Conservation (phyloP, 1,284 basidiomycete genomes). For the Puccinia polysora region DNA sequence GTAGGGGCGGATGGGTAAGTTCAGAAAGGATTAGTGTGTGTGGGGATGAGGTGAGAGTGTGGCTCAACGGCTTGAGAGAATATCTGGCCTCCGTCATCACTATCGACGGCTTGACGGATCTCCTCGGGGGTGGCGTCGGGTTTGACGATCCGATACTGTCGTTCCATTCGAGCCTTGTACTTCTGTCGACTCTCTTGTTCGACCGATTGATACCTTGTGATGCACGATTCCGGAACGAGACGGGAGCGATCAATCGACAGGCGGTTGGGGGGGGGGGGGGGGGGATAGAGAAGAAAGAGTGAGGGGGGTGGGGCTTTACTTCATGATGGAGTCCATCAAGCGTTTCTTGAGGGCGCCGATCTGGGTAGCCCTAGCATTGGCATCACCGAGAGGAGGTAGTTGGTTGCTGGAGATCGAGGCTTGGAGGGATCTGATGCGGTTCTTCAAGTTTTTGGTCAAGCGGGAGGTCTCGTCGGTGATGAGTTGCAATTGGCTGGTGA, state of each 20-base stretch:
- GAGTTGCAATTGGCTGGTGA: constrained; percentile 15
- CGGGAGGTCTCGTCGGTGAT: constrained; percentile 31
- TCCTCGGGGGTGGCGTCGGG: constrained; percentile 82
- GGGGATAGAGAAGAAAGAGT: neutral
- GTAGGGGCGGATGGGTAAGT: no score
- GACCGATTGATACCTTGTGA: constrained; percentile 64
- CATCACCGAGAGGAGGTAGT: constrained; percentile 12
- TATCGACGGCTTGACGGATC: constrained; percentile 64
- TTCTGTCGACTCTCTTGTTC: constrained; percentile 88
- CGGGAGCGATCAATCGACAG: neutral
- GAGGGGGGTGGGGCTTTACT: neutral
- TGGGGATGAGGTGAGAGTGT: constrained; percentile 29
- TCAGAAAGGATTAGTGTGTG: neutral
- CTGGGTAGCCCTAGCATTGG: constrained; percentile 34
- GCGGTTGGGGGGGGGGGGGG: neutral
- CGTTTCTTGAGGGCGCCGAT: constrained; percentile 43
- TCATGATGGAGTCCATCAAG: constrained; percentile 39
- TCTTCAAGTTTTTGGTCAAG: constrained; percentile 31
- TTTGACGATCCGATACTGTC: constrained; percentile 96
- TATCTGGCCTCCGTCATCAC: constrained; percentile 70
- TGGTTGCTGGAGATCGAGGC: constrained; percentile 14
- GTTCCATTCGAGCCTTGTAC: constrained; percentile 88
- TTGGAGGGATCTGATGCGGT: constrained; percentile 40
- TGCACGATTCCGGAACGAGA: neutral
- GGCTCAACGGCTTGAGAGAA: constrained; percentile 76